Evolutionary conservation across 768 basidiomycete species (phyloP).

Genomic region (Lactarius quietus): DNA sequence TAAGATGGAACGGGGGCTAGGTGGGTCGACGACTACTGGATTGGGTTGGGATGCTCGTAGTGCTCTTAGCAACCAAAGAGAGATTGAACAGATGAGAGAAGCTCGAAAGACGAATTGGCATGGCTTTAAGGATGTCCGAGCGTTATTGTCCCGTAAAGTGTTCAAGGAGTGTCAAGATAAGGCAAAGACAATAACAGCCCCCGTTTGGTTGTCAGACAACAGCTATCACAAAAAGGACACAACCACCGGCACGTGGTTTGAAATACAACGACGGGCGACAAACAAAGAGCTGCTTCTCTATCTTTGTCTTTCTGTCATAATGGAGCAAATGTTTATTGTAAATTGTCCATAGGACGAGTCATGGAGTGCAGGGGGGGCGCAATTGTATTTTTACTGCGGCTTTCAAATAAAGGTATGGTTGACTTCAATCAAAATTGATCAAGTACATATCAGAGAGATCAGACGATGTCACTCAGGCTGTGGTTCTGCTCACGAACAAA

Average conservation of each 20-base stretch:
- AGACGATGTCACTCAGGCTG: too few relatives aligned
- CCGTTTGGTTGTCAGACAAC: neutral
- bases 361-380: neutral
- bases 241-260: neutral
- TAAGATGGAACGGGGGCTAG: neutral
- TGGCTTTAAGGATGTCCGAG: neutral
- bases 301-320: neutral
- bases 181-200: neutral
- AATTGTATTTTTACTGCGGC: neutral
- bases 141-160: slow-evolving; percentile 22
- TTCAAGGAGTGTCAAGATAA: neutral
- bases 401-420: neutral
- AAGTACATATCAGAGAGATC: neutral
- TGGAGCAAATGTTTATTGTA: neutral
- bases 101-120: neutral
- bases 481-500: neutral
- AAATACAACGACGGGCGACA: neutral
- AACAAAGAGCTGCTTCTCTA: neutral
- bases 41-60: neutral
- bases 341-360: neutral
- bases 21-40: neutral
- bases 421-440: neutral
- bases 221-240: neutral
- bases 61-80: neutral
- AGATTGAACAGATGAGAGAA: neutral